Evolutionary conservation across 78 protist genomes (phyloP), one percentile per base, ranked within the genome.

Genomic region (Chrysochromulina parva): DNA sequence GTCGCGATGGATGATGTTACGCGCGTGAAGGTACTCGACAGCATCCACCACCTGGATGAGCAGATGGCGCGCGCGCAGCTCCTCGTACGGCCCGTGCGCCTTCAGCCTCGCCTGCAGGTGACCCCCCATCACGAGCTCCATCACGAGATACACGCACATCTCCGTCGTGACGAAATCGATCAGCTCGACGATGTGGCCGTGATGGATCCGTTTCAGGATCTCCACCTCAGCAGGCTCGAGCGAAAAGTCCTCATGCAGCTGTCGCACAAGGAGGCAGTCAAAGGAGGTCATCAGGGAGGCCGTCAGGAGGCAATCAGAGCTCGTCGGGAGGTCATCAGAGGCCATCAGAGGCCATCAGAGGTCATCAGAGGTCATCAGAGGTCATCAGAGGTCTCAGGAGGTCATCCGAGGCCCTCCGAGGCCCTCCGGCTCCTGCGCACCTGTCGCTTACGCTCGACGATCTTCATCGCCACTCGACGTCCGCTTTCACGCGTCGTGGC

Each of bases 1-100:
- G 80, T 93, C 95, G 10, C 95, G 50, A 17, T 93, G 95, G 50
- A 47, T 13, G 52, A 89, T 58, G 76, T 58, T 47, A 14, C 9
- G 55, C 16, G 9, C 62, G 84, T 93, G 95, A 17, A 88, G 81
- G 59, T 89, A 89, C 52, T 65, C 88, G 52, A 93, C 28, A 26
- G 92, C 90, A 9, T 60, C 24, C 38, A 62, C 67, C 65, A 89
- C 67, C 78, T 93, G 95, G 50, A 0, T 24, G 66, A 80, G 28
- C 14, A 80, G 2, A 0, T 54, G 10, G 24, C 20, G 4, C 66
- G 87, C 65, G 71, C 1, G 71, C 20, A 11, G 62, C 13, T 71
- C 81, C 53, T 47, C 81, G 53, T 71, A 71, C 81, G 54, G 28
- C n/a, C 81, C 81, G 2, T 71, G 48, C 50, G 6, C 54, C 26